Conservation (phyloP, 139 green algal genomes). For the Micromonas commoda region DNA sequence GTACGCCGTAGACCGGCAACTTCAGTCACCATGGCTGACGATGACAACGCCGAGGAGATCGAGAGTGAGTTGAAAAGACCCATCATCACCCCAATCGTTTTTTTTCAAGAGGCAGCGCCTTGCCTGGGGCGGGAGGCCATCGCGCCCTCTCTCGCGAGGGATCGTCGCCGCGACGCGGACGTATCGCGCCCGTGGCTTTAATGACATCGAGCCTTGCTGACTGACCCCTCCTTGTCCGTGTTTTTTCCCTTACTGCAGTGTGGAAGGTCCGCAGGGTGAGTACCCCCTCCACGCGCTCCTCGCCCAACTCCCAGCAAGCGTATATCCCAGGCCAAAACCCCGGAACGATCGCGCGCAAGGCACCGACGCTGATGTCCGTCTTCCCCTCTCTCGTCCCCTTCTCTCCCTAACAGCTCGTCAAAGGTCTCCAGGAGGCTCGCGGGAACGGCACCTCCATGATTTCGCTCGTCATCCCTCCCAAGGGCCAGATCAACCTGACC, state of each 20-base stretch:
- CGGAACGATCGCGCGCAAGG: not conserved
- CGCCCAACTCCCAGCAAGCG: not conserved
- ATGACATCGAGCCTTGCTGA: too few species aligned
- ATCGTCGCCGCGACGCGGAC: too few species aligned
- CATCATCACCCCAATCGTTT: too few species aligned
- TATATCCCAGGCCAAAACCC: too few species aligned
- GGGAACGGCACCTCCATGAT: constrained; percentile 99
- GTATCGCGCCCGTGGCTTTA: too few species aligned
- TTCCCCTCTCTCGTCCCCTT: not conserved
- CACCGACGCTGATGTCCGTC: not conserved
- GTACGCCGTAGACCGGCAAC: not conserved
- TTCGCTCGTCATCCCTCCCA: constrained; percentile 94
- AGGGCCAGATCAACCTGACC: constrained; percentile 89
- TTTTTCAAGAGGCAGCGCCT: too few species aligned
- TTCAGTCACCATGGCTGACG: not conserved
- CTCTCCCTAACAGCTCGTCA: constrained; percentile 56
- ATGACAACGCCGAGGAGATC: constrained; percentile 7
- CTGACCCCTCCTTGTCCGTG: not conserved
- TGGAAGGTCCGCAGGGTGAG: constrained; percentile 20
- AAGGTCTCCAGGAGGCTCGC: constrained; percentile 37
- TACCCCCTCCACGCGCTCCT: not conserved
- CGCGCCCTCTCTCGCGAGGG: too few species aligned
- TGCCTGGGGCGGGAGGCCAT: too few species aligned
- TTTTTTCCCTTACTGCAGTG: not conserved
- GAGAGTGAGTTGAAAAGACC: constrained; percentile 9